Base-by-base conservation (phyloP, 345 rosid genomes). In the Eucalyptus regnans region DNA sequence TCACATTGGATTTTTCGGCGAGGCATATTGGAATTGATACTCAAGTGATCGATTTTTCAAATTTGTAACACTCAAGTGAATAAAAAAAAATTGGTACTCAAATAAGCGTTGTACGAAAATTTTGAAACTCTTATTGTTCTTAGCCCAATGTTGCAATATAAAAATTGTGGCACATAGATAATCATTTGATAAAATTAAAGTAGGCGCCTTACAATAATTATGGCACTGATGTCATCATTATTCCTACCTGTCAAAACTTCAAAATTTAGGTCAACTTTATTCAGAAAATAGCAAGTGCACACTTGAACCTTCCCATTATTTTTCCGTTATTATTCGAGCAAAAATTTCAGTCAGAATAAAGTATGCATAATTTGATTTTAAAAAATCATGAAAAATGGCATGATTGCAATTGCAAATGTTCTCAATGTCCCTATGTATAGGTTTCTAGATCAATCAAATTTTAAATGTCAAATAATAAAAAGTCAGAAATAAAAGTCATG, bases 121-220 rank as follows among this genome's bases (percentile, higher is more conserved):
- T 37, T 37, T 37, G 37, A 37, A 37, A 37, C 37, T 37, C 43
- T 5, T 41, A 41, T 41, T 41, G 43, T 4, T 41, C 43, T 41
- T 41, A 41, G 43, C 43, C 43, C 43, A 41, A 41, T 41, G 43
- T 41, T 41, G 43, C 43, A 41, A 41, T 51, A 15, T 54, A 54
- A 54, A 54, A 54, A 22, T 12, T 11, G 31, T 27, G 68, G 8
- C 68, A 62, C 68, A 27, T 62, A 12, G 3, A 25, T 58, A 1
- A 56, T 58, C 3, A 0, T 2, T 58, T 56, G 22, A 4, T 41
- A 7, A 56, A 56, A 25, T 60, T 60, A 60, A 60, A 60, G 15
- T 23, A 25, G 0, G 31, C 13, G 4, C 12, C 7, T 10, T 60
- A 22, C 1, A 56, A 56, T 0, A 56, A 22, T 1, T 56, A 4